These are phyloP conservation scores for Cordyceps tenuipes DNA, from an alignment of 2,329 filamentous ascomycete genomes.

Conservation along the genomic window DNA sequence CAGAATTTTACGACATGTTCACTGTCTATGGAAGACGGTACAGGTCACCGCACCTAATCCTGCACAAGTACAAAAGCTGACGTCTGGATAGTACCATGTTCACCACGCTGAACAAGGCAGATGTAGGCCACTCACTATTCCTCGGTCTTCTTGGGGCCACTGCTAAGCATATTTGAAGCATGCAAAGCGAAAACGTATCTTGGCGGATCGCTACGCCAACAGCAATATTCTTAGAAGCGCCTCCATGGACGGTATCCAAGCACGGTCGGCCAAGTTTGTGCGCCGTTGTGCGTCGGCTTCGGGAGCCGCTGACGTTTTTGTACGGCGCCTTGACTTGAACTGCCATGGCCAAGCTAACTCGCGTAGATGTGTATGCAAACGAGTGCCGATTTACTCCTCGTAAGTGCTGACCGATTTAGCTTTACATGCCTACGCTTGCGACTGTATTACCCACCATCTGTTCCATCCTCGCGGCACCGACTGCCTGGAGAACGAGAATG, in stretches of 20 bases:
- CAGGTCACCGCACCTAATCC: slow-evolving; percentile 7
- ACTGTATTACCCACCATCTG: slow-evolving; percentile 61
- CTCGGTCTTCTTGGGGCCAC: too few species aligned
- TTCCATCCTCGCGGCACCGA: slow-evolving; percentile 58
- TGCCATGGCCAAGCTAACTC: slow-evolving; percentile 7
- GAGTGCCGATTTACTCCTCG: background rate
- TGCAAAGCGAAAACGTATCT: slow-evolving; percentile 51
- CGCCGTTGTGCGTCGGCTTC: slow-evolving; percentile 39
- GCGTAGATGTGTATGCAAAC: slow-evolving; percentile 24
- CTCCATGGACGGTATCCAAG: slow-evolving; percentile 48
- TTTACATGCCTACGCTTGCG: slow-evolving; percentile 60
- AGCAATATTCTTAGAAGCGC: slow-evolving; percentile 52
- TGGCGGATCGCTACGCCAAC: slow-evolving; percentile 62
- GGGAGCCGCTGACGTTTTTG: slow-evolving; percentile 51
- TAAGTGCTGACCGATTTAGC: slow-evolving; percentile 19
- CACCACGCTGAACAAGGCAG: slow-evolving; percentile 45
- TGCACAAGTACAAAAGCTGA: slow-evolving; percentile 9
- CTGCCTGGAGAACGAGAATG: slow-evolving; percentile 45
- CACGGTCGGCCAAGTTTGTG: slow-evolving; percentile 48
- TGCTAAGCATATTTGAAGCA: slow-evolving; percentile 35
- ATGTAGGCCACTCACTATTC: slow-evolving; percentile 28
- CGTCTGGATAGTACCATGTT: slow-evolving; percentile 46
- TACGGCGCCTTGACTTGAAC: slow-evolving; percentile 23
- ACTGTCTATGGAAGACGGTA: slow-evolving; percentile 48
- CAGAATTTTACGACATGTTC: slow-evolving; percentile 55